Conservation (phyloP, 176 grass and related monocot genomes). For the Elaeis guineensis region DNA sequence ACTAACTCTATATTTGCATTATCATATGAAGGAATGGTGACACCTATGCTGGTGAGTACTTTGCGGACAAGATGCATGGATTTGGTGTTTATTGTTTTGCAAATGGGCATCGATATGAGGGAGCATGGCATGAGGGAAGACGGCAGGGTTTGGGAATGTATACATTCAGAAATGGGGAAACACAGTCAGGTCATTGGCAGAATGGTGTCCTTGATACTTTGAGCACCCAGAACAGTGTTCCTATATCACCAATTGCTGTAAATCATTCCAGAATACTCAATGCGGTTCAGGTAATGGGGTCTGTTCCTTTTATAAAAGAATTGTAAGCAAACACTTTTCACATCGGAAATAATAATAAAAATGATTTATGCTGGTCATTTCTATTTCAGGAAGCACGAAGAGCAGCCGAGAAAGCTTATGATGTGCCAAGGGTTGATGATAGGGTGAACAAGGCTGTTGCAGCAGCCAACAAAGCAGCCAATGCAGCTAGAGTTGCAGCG, state of each 20-base stretch:
- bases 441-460: conserved; percentile 77
- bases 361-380: background rate
- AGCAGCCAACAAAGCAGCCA: conserved; percentile 88
- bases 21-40: conserved; percentile 6
- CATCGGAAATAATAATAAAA: too few relatives aligned
- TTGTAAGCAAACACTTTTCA: too few relatives aligned
- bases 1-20: too few relatives aligned
- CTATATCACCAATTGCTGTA: conserved; percentile 66
- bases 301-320: too few relatives aligned
- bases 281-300: conserved; percentile 66
- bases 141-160: conserved; percentile 14
- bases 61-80: conserved; percentile 9
- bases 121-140: conserved; percentile 15
- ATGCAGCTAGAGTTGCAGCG: conserved; percentile 88
- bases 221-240: conserved; percentile 67
- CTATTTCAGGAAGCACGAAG: conserved; percentile 76
- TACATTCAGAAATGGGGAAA: conserved; percentile 10
- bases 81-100: conserved; percentile 15
- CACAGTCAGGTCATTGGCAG: conserved; percentile 3
- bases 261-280: conserved; percentile 93
- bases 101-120: conserved; percentile 13
- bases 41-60: conserved; percentile 12
- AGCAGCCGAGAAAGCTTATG: conserved; percentile 79
- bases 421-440: conserved; percentile 68
- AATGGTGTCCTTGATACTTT: conserved; percentile 32